These are phyloP conservation scores for Claviceps sp. DNA, from an alignment of 2,329 filamentous ascomycete genomes.

Conservation along the genomic window DNA sequence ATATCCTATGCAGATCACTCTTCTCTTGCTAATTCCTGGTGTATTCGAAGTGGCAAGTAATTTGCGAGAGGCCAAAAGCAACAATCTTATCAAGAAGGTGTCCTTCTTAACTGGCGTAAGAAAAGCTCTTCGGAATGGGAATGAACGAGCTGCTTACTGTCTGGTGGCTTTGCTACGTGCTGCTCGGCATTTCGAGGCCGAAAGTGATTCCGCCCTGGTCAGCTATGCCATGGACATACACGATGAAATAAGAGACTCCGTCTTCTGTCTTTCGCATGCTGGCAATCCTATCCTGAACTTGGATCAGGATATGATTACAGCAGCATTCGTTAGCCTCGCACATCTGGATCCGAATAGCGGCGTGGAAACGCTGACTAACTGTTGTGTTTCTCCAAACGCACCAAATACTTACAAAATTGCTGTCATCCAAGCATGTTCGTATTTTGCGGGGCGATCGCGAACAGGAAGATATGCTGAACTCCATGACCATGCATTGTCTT, in stretches of 20 bases:
- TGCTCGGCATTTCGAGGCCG: constrained; percentile 48
- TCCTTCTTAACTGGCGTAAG: constrained; percentile 49
- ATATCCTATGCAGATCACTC: constrained; percentile 48
- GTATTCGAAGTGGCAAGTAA: constrained; percentile 59
- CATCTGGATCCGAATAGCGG: constrained; percentile 47
- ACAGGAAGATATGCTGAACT: constrained; percentile 38
- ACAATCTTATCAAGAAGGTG: constrained; percentile 51
- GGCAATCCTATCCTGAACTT: constrained; percentile 36
- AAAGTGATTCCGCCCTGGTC: constrained; percentile 49
- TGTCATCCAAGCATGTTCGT: constrained; percentile 46
- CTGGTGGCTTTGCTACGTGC: constrained; percentile 48
- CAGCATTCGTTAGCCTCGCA: constrained; percentile 50
- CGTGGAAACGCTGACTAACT: constrained; percentile 40
- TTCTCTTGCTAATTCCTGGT: constrained; percentile 52
- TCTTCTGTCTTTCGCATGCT: constrained; percentile 41
- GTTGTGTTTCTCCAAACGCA: constrained; percentile 42
- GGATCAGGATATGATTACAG: constrained; percentile 52
- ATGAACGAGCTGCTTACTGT: constrained; percentile 54
- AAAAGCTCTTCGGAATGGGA: constrained; percentile 49
- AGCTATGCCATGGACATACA: constrained; percentile 59
- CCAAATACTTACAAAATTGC: constrained; percentile 49
- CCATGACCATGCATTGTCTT: constrained; percentile 40
- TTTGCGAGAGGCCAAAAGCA: constrained; percentile 48
- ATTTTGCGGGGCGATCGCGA: constrained; percentile 43
- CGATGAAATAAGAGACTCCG: constrained; percentile 52